A percentile compares a stretch with the other conserved stretches of the same genome.
phyloP scores from a whole-genome alignment of 2,329 filamentous ascomycete species.

The Penicillium sp. region DNA sequence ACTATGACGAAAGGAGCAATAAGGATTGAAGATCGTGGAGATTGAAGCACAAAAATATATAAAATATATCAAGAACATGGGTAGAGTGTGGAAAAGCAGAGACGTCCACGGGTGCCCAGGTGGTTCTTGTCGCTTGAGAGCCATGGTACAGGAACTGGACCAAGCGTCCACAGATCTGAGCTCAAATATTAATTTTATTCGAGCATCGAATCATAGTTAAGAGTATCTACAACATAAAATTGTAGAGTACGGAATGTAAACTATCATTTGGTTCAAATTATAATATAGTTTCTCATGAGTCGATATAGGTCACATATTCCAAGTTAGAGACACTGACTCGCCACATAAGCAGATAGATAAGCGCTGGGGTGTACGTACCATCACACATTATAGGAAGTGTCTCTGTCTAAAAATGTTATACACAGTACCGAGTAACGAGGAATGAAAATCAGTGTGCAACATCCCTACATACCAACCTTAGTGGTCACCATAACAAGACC shows the following conservation, averaged over 20 bases:
- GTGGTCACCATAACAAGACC: constrained; percentile 21
- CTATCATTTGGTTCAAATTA: not conserved
- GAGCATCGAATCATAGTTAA: not conserved
- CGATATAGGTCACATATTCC: not conserved
- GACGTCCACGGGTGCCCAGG: not conserved
- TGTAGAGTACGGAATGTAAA: not conserved
- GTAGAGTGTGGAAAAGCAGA: not conserved
- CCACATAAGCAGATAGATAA: not conserved
- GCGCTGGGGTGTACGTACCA: not conserved
- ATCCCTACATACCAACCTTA: constrained; percentile 34
- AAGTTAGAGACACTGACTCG: not conserved
- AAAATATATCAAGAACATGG: not conserved
- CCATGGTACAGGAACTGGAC: constrained; percentile 10
- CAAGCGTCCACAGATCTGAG: not conserved
- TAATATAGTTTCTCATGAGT: not conserved
- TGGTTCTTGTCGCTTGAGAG: constrained; percentile 15
- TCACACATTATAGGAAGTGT: not conserved
- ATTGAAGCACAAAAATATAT: not conserved
- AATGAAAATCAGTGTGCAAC: constrained; percentile 24
- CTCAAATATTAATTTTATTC: not conserved
- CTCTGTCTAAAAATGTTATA: not conserved
- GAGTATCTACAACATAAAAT: not conserved
- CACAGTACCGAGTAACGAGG: constrained; percentile 18
- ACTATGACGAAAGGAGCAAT: not conserved
- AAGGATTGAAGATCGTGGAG: constrained; percentile 1